Base-by-base conservation (phyloP, 139 green algal species). In the Desmodesmus armatus region DNA sequence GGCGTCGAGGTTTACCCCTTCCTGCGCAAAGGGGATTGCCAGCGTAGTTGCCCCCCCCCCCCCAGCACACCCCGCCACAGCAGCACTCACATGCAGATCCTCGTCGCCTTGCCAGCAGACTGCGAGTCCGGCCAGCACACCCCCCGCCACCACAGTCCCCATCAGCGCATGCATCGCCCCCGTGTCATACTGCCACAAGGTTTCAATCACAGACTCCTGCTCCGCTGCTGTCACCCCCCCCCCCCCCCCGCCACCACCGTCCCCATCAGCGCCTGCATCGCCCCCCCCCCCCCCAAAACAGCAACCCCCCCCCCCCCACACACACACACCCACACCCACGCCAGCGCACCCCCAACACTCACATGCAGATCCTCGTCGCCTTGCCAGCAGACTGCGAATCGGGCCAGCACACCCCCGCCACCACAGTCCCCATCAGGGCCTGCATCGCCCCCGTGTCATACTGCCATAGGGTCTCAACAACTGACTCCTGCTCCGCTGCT, bases 61-160 rank as follows among this genome's bases (percentile, higher is more conserved):
- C n/a, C n/a, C n/a, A n/a, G n/a, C n/a, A n/a, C n/a, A n/a, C n/a
- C n/a, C n/a, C n/a, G n/a, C n/a, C n/a, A n/a, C n/a, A n/a, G n/a
- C n/a, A n/a, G n/a, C 58, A 31, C 75, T 44, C 47, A 93, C 85
- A 87, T 90, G 90, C 92, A 95, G 72, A 94, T 87, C 3, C n/a
- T 53, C 0, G 87, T 80, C 0, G 88, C 89, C 43, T 91, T 91
- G 78, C 47, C 65, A 0, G 91, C 91, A 19, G 83, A 65, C 4
- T 95, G 88, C 1, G 87, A 87, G 82, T 98, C 95, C 2, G 91
- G 94, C 92, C 93, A 96, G 74, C 81, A 88, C 77, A 97, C 88
- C 15, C 90, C n/a, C 95, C 5, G 72, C 35, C 5, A 95, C 88
- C 1, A 89, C 93, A 2, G 88, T 91, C 7, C 69, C 78, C 40